Base-by-base conservation (phyloP, 495 filamentous ascomycete genomes). In the Choiromyces venosus region DNA sequence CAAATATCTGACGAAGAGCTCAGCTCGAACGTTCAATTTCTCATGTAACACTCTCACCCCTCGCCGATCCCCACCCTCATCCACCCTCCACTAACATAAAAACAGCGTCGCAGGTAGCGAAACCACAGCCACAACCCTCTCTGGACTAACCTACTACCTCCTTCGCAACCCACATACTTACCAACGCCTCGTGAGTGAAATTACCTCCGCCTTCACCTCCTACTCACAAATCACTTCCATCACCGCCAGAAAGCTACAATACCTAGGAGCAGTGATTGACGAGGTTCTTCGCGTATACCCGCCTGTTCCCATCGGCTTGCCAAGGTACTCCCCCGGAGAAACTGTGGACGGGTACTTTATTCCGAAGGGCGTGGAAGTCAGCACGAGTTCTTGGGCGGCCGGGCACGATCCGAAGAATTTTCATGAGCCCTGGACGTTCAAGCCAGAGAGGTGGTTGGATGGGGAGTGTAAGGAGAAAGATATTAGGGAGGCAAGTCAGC, bases 241-340 rank as follows among this genome's bases (percentile, higher is more conserved):
- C 18, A 83, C 79, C 38, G 85, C 88, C 21, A 79, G 78, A 65
- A 77, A 81, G 0, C 81, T 90, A 33, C 73, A 83, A 1, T 91
- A 89, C 71, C 78, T 90, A 77, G 73, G 86, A 35, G 88, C 88
- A 21, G 85, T 85, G 64, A 81, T 90, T 0, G 82, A 88, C 65
- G 89, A 91, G 78, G 82, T 83, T 1, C 79, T 91, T 69, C 85
- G 89, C 4, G 83, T 88, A 71, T 88, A 88, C 75, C 87, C 89
- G 9, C 88, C 89, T 4, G 37, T 66, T 3, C 71, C 71, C 4
- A 6, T 73, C 36, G 83, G 82, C 4, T 73, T 83, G 2, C 83
- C 81, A 14, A 76, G 82, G 12, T 72, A 82, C 68, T 82, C 79
- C 4, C 82, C 81, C 1, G 80, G 82, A 21, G 76, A 74, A 66